Evolutionary conservation across 2,329 filamentous ascomycete species (phyloP), one percentile per base, ranked within the genome.

Genomic region (Plectosphaerella plurivora): DNA sequence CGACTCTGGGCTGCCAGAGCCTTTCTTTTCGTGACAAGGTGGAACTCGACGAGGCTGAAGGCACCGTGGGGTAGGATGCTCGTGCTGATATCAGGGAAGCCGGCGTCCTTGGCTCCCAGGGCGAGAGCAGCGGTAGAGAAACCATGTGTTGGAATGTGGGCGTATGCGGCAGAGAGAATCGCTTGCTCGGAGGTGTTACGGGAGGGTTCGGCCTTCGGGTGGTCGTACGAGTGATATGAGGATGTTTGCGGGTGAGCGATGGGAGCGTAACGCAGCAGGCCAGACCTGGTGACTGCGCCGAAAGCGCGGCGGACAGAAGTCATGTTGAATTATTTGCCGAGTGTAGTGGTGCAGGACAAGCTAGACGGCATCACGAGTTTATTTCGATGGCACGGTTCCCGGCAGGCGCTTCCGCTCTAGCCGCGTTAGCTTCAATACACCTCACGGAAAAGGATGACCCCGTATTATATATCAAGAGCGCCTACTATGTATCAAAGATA

Each of bases 81-180:
- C 10, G 89, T 84, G 54, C 89, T 92, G 53, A 93, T 91, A 65
- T 94, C 89, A 50, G 91, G 84, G 67, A 93, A 96, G 45, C 92
- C 91, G 16, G 86, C 84, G 63, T 96, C 91, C 63, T 84, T 84
- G 55, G 90, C 90, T 55, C 93, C 94, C 20, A 88, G 80, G 44
- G 82, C 81, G 10, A 99, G 78, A 1, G 92, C 77, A 18, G 82
- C 77, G 47, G 78, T 73, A 0, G 90, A 89, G 77, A 97, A 99
- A 66, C 94, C 94, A 67, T 91, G 81, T 49, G 79, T 69, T 16
- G 91, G 91, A 10, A 97, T 84, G 67, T 96, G 88, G 28, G 73
- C 67, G 61, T 94, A 83, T 16, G 92, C 88, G n/a, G 91, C 84
- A 45, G 87, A 79, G 57, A 99, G 88, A 65, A 97, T 95, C 52